Base-by-base conservation (phyloP, 106 monocot species). In the Apostasia shenzhenica region DNA sequence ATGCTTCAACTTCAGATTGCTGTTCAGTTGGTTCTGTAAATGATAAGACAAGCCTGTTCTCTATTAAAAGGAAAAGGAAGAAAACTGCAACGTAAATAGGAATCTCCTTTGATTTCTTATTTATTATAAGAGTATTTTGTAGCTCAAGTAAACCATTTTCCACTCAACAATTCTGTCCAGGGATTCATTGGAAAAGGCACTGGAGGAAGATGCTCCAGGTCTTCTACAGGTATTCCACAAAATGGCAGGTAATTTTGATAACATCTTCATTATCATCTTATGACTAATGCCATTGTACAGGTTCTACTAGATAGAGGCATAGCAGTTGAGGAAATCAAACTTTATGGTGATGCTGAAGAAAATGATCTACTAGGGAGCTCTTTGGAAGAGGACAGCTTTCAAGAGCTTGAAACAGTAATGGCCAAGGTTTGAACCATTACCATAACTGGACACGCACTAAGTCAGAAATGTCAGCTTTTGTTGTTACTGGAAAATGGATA, bases 161-260 rank as follows among this genome's bases (percentile, higher is more conserved):
- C 1, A 73, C 39, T 4, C 60, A n/a, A 11, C 43, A 41, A 54
- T 55, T 55, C n/a, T 59, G 3, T 78, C 61, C 84, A 94, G 94
- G 85, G 81, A 87, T 81, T 97, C 89, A 1, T 82, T 85, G 43
- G 89, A 97, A 77, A 73, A 67, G 48, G 95, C 95, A 52, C 84
- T 97, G 8, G 87, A 92, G 72, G 95, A 97, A 89, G 95, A 97
- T 92, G 92, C 92, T 77, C 95, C 95, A 39, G 92, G 84, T 77
- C 89, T 97, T 75, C 74, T 97, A 45, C 76, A 92, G 89, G 95
- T 92, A 49, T 66, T 61, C 12, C 40, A 5, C 37, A 26, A 41
- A 8, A 71, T 7, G 6, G 3, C 8, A 63, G 5, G 6, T 61
- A 8, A 57, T 45, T 56, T 66, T 52, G 57, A 73, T 72, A 41